Evolutionary conservation across 2,329 filamentous ascomycete species (phyloP), one percentile per base, ranked within the genome.

Genomic region (Colletotrichum endophyticum): DNA sequence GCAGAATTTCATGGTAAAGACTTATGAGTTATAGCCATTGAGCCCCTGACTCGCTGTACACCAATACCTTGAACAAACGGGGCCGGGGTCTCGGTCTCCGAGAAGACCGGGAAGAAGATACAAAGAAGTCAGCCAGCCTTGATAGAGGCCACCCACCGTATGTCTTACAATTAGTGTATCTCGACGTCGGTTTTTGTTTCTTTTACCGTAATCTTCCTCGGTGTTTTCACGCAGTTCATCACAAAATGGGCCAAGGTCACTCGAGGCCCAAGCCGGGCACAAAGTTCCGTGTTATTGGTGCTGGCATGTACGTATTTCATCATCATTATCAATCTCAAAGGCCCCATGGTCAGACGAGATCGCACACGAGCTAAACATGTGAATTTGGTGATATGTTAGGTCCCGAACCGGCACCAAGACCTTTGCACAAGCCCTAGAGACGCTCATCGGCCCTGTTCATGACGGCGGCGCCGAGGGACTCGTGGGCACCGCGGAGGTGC

Each of bases 361-460:
- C 6, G 3, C 3, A 22, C 12, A 13, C 0, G 19, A 69, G 66
- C 66, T 69, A 22, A 69, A 9, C 3, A 2, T 8, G 49, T 59
- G 19, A 22, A n/a, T 3, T 13, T 39, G n/a, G 8, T 69, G 49
- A 39, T 28, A 39, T 16, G 6, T 2, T 19, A 71, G 68, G 68
- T 75, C 79, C 8, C 77, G 79, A n/a, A 81, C 80, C 8, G 81
- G 80, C 62, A 82, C 80, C 22, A 76, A 78, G 30, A 81, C 80
- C 4, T 78, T 82, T 74, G 75, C 75, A 36, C 70, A 59, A 15
- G 81, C 80, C 2, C 75, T 81, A 19, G 70, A 76, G 27, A 81
- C 79, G 28, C 75, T 82, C 28, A 78, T 81, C 28, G 79, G 75
- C 5, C 79, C 80, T 4, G 79, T 81, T 28, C 78, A 80, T 70